Conservation (phyloP, 495 filamentous ascomycete genomes). For the Neurospora hispaniola region DNA sequence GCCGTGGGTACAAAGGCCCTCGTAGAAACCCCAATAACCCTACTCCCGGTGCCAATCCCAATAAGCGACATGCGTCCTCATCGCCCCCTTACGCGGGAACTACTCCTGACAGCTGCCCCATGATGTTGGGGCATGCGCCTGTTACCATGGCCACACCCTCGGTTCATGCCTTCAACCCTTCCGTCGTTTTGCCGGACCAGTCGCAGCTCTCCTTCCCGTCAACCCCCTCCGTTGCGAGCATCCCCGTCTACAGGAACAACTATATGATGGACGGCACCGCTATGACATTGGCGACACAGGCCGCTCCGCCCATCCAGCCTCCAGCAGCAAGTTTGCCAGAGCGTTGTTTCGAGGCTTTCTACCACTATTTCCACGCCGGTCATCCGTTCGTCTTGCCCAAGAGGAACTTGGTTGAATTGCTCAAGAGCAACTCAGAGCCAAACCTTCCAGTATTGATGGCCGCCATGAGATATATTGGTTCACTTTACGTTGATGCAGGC, state of each 20-base stretch:
- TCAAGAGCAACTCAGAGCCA: conserved; percentile 27
- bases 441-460: conserved; percentile 37
- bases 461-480: conserved; percentile 62
- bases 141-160: conserved; percentile 19
- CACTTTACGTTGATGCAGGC: conserved; percentile 45
- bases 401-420: conserved; percentile 31
- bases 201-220: conserved; percentile 27
- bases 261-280: conserved; percentile 19
- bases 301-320: conserved; percentile 15
- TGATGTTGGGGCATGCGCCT: conserved; percentile 31
- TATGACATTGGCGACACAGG: conserved; percentile 6
- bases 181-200: conserved; percentile 27
- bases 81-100: conserved; percentile 27
- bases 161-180: conserved; percentile 26
- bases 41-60: conserved; percentile 24
- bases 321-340: conserved; percentile 29
- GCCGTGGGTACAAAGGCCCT: conserved; percentile 42
- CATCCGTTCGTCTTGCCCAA: conserved; percentile 57
- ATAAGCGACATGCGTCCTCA: conserved; percentile 40
- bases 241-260: conserved; percentile 29
- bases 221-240: conserved; percentile 18
- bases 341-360: conserved; percentile 46
- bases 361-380: conserved; percentile 54
- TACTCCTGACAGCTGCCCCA: conserved; percentile 31
- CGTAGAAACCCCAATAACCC: conserved; percentile 26